Base-by-base conservation (phyloP, 441 rosid species). In the Populus hybrid region DNA sequence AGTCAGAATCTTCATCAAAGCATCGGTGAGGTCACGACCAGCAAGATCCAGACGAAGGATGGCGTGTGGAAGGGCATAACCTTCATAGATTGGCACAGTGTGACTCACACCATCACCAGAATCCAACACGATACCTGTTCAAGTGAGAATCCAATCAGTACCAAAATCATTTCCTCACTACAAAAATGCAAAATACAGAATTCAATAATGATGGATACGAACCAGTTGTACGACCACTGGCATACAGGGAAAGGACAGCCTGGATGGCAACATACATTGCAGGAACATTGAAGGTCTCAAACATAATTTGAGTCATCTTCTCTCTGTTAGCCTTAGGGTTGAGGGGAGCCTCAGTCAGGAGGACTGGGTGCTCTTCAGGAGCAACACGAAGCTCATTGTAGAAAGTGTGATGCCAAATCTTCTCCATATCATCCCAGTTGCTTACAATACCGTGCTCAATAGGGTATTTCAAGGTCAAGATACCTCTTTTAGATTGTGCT, bases 41-140 rank as follows among this genome's bases (percentile, higher is more conserved):
- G 94, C 94, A 46, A 89, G 92, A 69, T 91, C 92, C 32, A 91
- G 79, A 76, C 92, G 91, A 21, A 89, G 94, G 77, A 91, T 89
- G 28, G 94, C 94, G 72, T 91, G 94, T 16, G 94, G 94, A 6
- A 90, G 89, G 30, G 94, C 91, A 84, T 88, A 90, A 2, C 94
- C 94, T 79, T 90, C 92, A 23, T 91, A 91, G 79, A 91, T 91
- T 46, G 95, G 95, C 79, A 91, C 95, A 30, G 95, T 89, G 86
- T 91, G 95, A 79, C 87, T 85, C 78, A 91, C 95, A 85, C 95
- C 95, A 86, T 91, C 95, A 84, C 95, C 95, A 83, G 95, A 91
- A 86, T 91, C 95, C 75, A 91, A 81, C 79, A 91, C 92, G n/a
- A 89, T 89, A 79, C 91, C 92, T 87, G 81, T 80, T 53, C 36